phyloP scores from a whole-genome alignment of 2,329 filamentous ascomycete genomes.

The Elsinoe fawcettii region DNA sequence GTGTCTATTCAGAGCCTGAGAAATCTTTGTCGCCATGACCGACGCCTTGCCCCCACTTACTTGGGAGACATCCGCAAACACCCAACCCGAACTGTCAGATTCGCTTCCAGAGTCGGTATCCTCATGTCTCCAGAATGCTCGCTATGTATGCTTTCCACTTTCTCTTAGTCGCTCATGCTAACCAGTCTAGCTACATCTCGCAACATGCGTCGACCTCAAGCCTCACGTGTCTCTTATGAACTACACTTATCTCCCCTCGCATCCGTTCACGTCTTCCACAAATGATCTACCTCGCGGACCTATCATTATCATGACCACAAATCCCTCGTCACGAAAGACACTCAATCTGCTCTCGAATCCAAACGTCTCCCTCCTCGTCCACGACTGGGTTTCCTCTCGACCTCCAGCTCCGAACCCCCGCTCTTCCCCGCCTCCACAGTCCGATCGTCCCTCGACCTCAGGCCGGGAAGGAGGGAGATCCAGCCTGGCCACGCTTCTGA shows the following conservation, averaged over 20 bases:
- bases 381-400: constrained; percentile 94
- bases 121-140: constrained; percentile 85
- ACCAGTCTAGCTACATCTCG: constrained; percentile 73
- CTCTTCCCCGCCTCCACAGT: constrained; percentile 33
- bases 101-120: constrained; percentile 76
- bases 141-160: constrained; percentile 61
- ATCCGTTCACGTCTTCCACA: constrained; percentile 53
- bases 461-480: constrained; percentile 42
- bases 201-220: constrained; percentile 73
- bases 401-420: constrained; percentile 60
- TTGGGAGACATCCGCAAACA: constrained; percentile 54
- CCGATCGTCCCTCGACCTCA: constrained; percentile 27
- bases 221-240: constrained; percentile 98
- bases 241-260: constrained; percentile 77
- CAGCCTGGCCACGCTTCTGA: constrained; percentile 70
- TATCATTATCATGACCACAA: constrained; percentile 86
- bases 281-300: constrained; percentile 38
- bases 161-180: constrained; percentile 17
- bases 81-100: constrained; percentile 60
- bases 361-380: constrained; percentile 85
- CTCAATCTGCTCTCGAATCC: constrained; percentile 77
- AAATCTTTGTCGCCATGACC: constrained; percentile 21
- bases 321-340: constrained; percentile 68
- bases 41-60: constrained; percentile 24
- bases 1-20: too few species aligned